These are phyloP conservation scores for Pichia californica DNA, from an alignment of 805 yeast species.

Conservation along the genomic window DNA sequence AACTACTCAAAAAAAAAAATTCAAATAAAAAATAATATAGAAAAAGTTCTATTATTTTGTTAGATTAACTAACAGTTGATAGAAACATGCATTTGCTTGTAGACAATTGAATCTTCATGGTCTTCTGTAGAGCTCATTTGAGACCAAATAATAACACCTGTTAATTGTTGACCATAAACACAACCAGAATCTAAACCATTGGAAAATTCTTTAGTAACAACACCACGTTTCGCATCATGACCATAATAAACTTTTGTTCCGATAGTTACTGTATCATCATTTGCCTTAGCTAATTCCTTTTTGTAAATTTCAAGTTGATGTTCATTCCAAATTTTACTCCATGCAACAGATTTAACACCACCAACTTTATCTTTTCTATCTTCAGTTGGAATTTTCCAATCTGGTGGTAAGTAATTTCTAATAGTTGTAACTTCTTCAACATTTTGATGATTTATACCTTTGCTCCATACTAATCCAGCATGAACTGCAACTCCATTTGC, in stretches of 20 bases:
- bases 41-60: too few relatives aligned
- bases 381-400: constrained; percentile 53
- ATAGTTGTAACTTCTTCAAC: constrained; percentile 62
- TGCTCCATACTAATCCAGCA: constrained; percentile 73
- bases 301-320: constrained; percentile 16
- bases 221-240: constrained; percentile 79
- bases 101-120: constrained; percentile 16
- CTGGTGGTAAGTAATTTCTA: constrained; percentile 61
- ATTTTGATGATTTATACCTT: constrained; percentile 45
- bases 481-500: constrained; percentile 61
- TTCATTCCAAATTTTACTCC: constrained; percentile 30
- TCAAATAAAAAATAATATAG: too few relatives aligned
- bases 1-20: too few relatives aligned
- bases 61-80: constrained; percentile 29
- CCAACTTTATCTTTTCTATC: constrained; percentile 25
- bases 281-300: constrained; percentile 5
- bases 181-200: constrained; percentile 83
- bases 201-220: constrained; percentile 56
- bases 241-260: constrained; percentile 64
- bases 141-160: constrained; percentile 52
- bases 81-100: constrained; percentile 23
- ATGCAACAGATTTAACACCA: constrained; percentile 26
- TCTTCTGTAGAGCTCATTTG: constrained; percentile 16
- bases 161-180: constrained; percentile 62
- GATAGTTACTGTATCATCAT: constrained; percentile 13